Percentiles rank a stretch among this genome's conserved stretches.
Evolutionary conservation across 2,329 filamentous ascomycete genomes (phyloP).

Genomic region (Fusarium staphyleae): DNA sequence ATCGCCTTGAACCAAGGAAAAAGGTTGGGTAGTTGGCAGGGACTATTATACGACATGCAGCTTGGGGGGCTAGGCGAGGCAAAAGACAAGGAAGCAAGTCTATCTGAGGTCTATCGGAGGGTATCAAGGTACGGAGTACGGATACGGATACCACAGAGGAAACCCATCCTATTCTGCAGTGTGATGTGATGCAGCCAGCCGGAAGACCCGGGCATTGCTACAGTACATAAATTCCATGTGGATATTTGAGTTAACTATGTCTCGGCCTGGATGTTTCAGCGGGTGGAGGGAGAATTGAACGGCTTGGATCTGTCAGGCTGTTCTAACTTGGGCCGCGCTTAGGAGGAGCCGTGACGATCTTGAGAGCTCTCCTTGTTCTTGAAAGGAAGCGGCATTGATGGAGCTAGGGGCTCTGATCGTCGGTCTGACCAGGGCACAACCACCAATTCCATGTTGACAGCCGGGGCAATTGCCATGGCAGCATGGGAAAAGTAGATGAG

Average conservation of each 20-base stretch:
- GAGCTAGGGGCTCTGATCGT: slow-evolving; percentile 6
- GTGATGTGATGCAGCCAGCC: slow-evolving; percentile 7
- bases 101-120: too few species aligned
- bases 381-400: not conserved
- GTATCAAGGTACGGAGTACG: too few species aligned
- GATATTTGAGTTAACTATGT: slow-evolving; percentile 28
- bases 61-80: not conserved
- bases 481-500: not conserved
- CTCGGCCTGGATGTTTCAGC: slow-evolving; percentile 9
- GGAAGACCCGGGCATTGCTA: slow-evolving; percentile 20
- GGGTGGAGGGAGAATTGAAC: too few species aligned
- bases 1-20: not conserved
- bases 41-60: slow-evolving; percentile 2
- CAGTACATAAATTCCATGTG: slow-evolving; percentile 5
- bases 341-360: not conserved
- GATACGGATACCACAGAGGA: too few species aligned
- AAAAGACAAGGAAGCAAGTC: not conserved
- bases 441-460: slow-evolving; percentile 14
- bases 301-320: too few species aligned
- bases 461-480: slow-evolving; percentile 14
- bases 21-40: slow-evolving; percentile 4
- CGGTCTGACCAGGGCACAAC: slow-evolving; percentile 4
- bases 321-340: too few species aligned
- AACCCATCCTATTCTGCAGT: not conserved
- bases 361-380: not conserved